Base-by-base conservation (phyloP, 2,329 filamentous ascomycete genomes). In the Talaromyces rugulosus region DNA sequence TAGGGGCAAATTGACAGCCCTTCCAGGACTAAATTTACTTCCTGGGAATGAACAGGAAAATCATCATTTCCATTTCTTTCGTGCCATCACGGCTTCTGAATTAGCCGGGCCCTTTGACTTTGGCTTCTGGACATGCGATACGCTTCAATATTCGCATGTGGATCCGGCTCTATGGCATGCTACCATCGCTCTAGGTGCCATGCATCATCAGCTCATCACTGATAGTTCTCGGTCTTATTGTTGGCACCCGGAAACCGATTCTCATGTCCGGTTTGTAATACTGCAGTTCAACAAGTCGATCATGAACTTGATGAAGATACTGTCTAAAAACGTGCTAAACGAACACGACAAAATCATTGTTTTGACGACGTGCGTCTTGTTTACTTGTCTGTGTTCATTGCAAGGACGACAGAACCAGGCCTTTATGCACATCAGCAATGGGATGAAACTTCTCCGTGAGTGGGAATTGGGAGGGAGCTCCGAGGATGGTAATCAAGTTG, bases 51-150 rank as follows among this genome's bases (percentile, higher is more conserved):
- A 55, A 23, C 53, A 56, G 30, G 53, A 56, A 56, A 40, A 36
- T 14, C 31, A 56, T 0, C 36, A 56, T 56, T 56, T 56, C 53
- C 53, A 14, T 55, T 56, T 56, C 53, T 56, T 56, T 12, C 53
- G 53, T 12, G 40, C n/a, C 6, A 8, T 56, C 31, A 56, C 33
- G 36, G 52, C 31, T 4, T 34, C 52, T 18, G 27, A 34, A 12
- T 34, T 55, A 6, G 12, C 52, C 5, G 52, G 52, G 18, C 31
- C n/a, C 23, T 55, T 31, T 27, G 53, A 56, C 53, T 56, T 40
- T 40, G 53, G 53, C 33, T 23, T 56, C 53, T 56, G 53, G 53
- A 56, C 53, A 40, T 5, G 33, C 9, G 8, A 56, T 14, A 56
- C 30, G 16, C 53, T 56, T 5, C 53, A 56, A 14, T 11, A 18